Evolutionary conservation across 1,139 yeast genomes (phyloP), one percentile per base, ranked within the genome.

Genomic region (Blastobotrys proliferans): DNA sequence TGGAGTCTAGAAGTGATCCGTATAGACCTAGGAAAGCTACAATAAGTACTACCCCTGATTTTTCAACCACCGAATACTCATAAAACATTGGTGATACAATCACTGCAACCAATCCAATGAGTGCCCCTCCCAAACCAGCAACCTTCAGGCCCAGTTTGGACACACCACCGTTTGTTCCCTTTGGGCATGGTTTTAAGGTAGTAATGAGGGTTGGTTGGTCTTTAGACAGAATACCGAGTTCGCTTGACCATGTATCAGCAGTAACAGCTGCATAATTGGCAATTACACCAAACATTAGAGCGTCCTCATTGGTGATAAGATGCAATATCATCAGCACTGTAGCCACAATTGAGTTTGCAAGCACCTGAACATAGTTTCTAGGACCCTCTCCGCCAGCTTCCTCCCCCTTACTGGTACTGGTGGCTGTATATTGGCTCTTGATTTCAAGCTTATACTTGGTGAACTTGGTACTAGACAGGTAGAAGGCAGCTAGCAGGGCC

Each of bases 151-250:
- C 78, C 6, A 62, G 50, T 2, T 45, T 51, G 1, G 76, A 63
- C 1, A 73, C 66, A 10, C 74, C 77, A 6, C 77, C 77, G 51
- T 73, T 73, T 14, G 77, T 72, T 13, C 77, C 77, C 21, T 63
- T 66, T 1, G 77, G 77, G 35, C 74, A 73, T 3, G 60, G 59
- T 25, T 58, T 53, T 22, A 69, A 56, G 2, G 70, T 67, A n/a
- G 74, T 71, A 47, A 72, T 68, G 14, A 72, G 59, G 22, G 66
- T 47, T 2, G 77, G 76, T 14, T 55, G 49, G 4, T 60, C 42
- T 24, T 51, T 51, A 1, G 76, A 69, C 20, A 73, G 51, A 13
- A 73, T 71, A 2, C 78, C 77, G 19, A 73, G 55, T 47, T 73
- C 77, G 1, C 75, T 70, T 2, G 77, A 71, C 68, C 72, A 69